These are phyloP conservation scores for Capsicum chinense DNA, from an alignment of 257 asterid species.

Conservation along the genomic window DNA sequence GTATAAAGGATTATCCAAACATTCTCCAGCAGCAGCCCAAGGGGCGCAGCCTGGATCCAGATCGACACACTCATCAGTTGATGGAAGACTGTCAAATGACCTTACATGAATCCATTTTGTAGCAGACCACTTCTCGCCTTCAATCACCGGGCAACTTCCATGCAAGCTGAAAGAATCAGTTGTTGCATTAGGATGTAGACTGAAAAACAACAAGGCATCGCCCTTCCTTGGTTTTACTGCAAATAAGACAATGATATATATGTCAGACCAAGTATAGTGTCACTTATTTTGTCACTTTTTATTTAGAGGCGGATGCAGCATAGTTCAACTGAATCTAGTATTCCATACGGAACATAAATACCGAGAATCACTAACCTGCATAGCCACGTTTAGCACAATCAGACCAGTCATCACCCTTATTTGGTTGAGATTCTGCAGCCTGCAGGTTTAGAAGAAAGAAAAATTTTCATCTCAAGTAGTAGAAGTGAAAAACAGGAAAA, in stretches of 20 bases:
- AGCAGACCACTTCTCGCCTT: conserved; percentile 94
- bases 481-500: background rate
- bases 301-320: background rate
- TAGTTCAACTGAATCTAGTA: background rate
- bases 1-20: conserved; percentile 58
- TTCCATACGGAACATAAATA: background rate
- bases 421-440: conserved; percentile 56
- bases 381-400: conserved; percentile 87
- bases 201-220: conserved; percentile 82
- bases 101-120: conserved; percentile 91
- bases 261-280: background rate
- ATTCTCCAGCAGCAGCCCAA: conserved; percentile 80
- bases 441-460: conserved; percentile 34
- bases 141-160: conserved; percentile 89
- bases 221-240: conserved; percentile 87
- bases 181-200: conserved; percentile 79
- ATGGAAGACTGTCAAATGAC: conserved; percentile 47
- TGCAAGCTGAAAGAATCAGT: conserved; percentile 76
- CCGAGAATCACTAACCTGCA: conserved; percentile 50
- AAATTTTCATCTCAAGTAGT: background rate
- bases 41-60: conserved; percentile 51
- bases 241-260: background rate
- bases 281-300: background rate
- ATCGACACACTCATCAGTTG: conserved; percentile 46
- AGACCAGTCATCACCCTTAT: conserved; percentile 71